Evolutionary conservation across 2,329 filamentous ascomycete species (phyloP).

Genomic region (Uncinocarpus reesii): DNA sequence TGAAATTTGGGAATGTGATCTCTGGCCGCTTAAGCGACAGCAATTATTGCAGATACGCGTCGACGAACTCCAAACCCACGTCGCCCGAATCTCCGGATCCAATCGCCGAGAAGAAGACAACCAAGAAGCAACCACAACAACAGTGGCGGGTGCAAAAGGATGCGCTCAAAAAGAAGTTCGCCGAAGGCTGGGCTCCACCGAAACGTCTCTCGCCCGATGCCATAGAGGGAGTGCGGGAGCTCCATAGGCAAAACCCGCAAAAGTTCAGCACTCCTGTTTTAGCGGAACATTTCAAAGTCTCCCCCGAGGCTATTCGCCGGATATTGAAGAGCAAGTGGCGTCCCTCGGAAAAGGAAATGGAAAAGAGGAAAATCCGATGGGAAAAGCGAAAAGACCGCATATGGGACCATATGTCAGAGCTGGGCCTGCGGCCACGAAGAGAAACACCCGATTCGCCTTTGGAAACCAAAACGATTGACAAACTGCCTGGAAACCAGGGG

Average conservation of each 20-base stretch:
- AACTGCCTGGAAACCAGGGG: neutral
- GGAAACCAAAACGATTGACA: conserved; percentile 18
- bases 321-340: conserved; percentile 57
- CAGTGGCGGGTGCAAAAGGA: conserved; percentile 67
- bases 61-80: neutral
- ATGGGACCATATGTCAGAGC: conserved; percentile 37
- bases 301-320: conserved; percentile 72
- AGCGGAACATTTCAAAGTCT: conserved; percentile 71
- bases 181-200: conserved; percentile 64
- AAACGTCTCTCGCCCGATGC: conserved; percentile 89
- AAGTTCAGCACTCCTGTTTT: conserved; percentile 65
- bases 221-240: conserved; percentile 73
- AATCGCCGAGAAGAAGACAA: conserved; percentile 1
- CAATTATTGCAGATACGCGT: neutral
- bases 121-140: conserved; percentile 39
- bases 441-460: conserved; percentile 26
- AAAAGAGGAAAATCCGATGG: conserved; percentile 36
- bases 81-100: neutral
- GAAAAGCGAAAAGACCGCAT: conserved; percentile 37
- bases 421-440: conserved; percentile 49
- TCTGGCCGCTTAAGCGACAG: no score
- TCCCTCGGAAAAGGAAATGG: conserved; percentile 31
- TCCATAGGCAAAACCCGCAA: conserved; percentile 67
- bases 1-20: no score
- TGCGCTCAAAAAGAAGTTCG: conserved; percentile 66